Conservation (phyloP, 495 filamentous ascomycete species). For the Cladorrhinum samala region DNA sequence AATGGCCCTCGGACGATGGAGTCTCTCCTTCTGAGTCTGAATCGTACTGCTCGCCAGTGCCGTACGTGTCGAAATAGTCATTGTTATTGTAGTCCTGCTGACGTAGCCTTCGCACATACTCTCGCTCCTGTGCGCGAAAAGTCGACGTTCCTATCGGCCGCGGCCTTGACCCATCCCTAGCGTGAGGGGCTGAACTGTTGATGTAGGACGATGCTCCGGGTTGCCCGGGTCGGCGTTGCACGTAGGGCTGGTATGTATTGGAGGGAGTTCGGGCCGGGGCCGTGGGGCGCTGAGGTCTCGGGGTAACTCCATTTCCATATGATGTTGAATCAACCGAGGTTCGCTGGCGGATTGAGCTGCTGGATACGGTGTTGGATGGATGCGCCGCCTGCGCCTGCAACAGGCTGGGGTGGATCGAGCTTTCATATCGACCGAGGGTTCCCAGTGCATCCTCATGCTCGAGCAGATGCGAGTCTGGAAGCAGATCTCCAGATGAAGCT, state of each 20-base stretch:
- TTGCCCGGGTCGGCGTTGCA: slow-evolving; percentile 30
- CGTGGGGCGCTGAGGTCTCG: slow-evolving; percentile 30
- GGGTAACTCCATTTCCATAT: slow-evolving; percentile 23
- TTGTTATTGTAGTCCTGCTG: slow-evolving; percentile 57
- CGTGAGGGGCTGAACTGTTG: slow-evolving; percentile 53
- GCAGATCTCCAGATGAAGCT: slow-evolving; percentile 56
- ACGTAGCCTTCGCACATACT: slow-evolving; percentile 44
- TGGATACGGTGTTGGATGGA: slow-evolving; percentile 15
- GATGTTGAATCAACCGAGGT: slow-evolving; percentile 12
- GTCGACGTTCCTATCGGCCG: slow-evolving; percentile 67
- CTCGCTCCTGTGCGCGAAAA: slow-evolving; percentile 44
- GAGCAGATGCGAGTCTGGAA: slow-evolving; percentile 35
- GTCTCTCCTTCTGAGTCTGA: slow-evolving; percentile 83
- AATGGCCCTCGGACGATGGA: slow-evolving; percentile 74
- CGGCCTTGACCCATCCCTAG: slow-evolving; percentile 77
- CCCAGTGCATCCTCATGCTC: slow-evolving; percentile 45
- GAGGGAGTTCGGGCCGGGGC: slow-evolving; percentile 40
- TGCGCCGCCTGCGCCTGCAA: slow-evolving; percentile 32
- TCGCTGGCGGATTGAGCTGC: slow-evolving; percentile 33
- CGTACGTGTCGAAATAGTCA: slow-evolving; percentile 72
- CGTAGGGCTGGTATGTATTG: slow-evolving; percentile 44
- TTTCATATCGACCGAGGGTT: slow-evolving; percentile 36
- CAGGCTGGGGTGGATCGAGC: slow-evolving; percentile 23
- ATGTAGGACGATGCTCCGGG: slow-evolving; percentile 26
- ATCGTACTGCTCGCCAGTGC: slow-evolving; percentile 60